A percentile compares a stretch with the other conserved stretches of the same genome.
Conservation (phyloP, 78 protist genomes). For the Dictyostelium firmibasis region DNA sequence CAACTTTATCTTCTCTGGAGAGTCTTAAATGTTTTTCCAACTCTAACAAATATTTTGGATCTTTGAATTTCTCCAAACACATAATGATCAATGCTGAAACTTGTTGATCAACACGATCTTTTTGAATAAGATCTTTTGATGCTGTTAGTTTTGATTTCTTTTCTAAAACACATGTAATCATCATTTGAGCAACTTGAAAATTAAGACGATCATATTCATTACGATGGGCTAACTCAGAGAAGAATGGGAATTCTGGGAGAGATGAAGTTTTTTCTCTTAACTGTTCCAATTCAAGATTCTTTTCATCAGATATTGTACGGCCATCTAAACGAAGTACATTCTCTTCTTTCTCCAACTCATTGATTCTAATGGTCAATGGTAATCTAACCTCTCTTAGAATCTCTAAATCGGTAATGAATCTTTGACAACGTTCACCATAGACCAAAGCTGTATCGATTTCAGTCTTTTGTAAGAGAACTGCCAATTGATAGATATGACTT, state of each 20-base stretch:
- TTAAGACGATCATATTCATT: conserved; percentile 57
- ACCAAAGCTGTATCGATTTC: conserved; percentile 34
- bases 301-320: neutral
- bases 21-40: conserved; percentile 36
- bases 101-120: conserved; percentile 6
- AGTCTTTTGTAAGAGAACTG: neutral
- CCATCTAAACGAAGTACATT: conserved; percentile 20
- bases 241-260: conserved; percentile 64
- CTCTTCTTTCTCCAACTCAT: conserved; percentile 1
- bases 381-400: conserved; percentile 20
- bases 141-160: conserved; percentile 31
- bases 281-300: neutral
- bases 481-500: conserved; percentile 50
- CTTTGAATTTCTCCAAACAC: conserved; percentile 70
- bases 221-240: conserved; percentile 5
- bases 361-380: conserved; percentile 6
- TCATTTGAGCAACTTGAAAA: conserved; percentile 30
- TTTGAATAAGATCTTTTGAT: conserved; percentile 9
- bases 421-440: conserved; percentile 77
- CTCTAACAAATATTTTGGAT: conserved; percentile 57
- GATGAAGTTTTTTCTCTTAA: neutral
- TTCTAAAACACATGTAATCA: conserved; percentile 45
- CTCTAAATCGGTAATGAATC: conserved; percentile 38
- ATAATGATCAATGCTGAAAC: neutral
- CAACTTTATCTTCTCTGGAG: conserved; percentile 38